These are phyloP conservation scores for Nemania sp. DNA, from an alignment of 2,329 filamentous ascomycete species.

Conservation along the genomic window DNA sequence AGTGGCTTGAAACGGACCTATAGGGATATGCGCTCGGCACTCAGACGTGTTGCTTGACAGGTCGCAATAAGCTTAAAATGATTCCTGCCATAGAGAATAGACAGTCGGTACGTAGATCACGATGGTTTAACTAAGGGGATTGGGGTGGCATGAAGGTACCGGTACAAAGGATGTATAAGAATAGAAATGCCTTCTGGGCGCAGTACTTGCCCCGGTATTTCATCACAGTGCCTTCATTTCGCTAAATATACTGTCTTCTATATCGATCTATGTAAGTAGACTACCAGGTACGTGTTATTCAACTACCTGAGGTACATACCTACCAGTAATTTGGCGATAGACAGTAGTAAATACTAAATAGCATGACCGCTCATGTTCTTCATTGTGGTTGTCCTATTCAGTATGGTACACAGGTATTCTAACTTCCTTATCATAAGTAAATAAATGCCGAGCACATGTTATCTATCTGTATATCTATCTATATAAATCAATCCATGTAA, in stretches of 20 bases:
- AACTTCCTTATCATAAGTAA: too few relatives aligned
- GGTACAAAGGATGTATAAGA: constrained; percentile 31
- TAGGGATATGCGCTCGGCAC: constrained; percentile 23
- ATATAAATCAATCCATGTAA: not conserved
- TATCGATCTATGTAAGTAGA: too few relatives aligned
- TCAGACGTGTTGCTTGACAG: constrained; percentile 5
- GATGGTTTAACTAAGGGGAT: not conserved
- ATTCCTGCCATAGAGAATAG: constrained; percentile 5
- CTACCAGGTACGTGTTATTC: not conserved
- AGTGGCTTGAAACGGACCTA: constrained; percentile 5
- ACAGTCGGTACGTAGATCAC: constrained; percentile 19
- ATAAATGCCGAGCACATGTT: not conserved
- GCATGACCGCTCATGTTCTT: too few relatives aligned
- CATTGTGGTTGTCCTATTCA: too few relatives aligned
- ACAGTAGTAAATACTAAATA: too few relatives aligned
- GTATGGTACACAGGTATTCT: too few relatives aligned
- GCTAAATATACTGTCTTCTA: not conserved
- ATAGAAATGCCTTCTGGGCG: constrained; percentile 35
- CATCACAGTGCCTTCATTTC: constrained; percentile 12
- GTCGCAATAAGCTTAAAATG: constrained; percentile 36
- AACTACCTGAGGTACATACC: not conserved
- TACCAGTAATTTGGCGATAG: too few relatives aligned
- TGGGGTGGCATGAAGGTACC: constrained; percentile 6
- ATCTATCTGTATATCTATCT: not conserved
- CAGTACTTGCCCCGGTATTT: constrained; percentile 31